Evolutionary conservation across 2,329 filamentous ascomycete genomes (phyloP).

Genomic region (Tolypocladium cylindrosporum): DNA sequence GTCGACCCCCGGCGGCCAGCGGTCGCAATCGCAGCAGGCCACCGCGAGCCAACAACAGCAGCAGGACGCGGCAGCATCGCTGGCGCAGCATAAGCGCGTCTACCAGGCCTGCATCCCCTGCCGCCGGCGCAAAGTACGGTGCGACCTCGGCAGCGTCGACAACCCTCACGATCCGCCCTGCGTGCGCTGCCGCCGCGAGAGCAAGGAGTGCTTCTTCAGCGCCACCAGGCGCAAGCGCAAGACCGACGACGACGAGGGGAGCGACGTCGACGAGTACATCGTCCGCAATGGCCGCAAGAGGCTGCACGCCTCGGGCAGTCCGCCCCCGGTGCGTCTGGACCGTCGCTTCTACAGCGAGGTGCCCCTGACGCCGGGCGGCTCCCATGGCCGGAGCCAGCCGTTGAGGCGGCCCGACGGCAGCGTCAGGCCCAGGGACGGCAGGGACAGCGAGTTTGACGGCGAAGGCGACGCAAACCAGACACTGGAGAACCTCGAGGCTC

Average conservation of each 20-base stretch:
- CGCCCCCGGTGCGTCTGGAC: constrained; percentile 28
- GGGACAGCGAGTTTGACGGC: constrained; percentile 24
- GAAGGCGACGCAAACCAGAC: constrained; percentile 50
- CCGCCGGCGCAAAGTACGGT: constrained; percentile 51
- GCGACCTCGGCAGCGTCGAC: constrained; percentile 67
- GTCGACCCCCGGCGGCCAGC: constrained; percentile 7
- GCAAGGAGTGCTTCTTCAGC: constrained; percentile 95
- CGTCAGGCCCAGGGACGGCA: constrained; percentile 11
- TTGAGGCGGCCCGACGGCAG: constrained; percentile 48
- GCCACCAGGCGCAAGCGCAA: constrained; percentile 89
- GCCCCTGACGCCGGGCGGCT: constrained; percentile 56
- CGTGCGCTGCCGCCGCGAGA: constrained; percentile 85
- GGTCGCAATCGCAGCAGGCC: constrained; percentile 8
- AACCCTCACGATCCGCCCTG: constrained; percentile 91
- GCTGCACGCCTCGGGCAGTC: constrained; percentile 36
- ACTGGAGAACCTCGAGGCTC: constrained; percentile 55
- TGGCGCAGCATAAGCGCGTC: constrained; percentile 46
- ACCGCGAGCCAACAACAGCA: constrained; percentile 6
- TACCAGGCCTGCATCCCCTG: constrained; percentile 56
- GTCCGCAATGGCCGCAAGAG: constrained; percentile 66
- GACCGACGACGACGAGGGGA: constrained; percentile 46
- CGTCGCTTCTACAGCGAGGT: constrained; percentile 38
- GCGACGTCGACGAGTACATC: constrained; percentile 55
- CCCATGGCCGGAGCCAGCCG: constrained; percentile 55
- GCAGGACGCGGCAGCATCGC: neutral